These are phyloP conservation scores for Balakata baccata DNA, from an alignment of 345 rosid species.

Conservation along the genomic window DNA sequence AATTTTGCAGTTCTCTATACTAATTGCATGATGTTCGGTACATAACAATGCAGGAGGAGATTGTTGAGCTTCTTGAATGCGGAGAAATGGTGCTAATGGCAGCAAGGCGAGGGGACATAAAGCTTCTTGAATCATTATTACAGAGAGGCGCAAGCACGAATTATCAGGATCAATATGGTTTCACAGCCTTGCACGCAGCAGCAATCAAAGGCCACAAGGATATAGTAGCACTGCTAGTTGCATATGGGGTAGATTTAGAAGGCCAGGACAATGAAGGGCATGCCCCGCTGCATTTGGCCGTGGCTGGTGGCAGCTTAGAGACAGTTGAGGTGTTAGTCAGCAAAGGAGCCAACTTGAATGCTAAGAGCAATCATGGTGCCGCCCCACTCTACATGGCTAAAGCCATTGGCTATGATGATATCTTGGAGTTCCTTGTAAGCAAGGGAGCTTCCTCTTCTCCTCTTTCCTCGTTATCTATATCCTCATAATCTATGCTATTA, in stretches of 20 bases:
- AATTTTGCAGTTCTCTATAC: no score
- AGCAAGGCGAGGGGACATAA: slow-evolving; percentile 45
- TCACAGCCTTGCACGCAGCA: slow-evolving; percentile 46
- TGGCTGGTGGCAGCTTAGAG: slow-evolving; percentile 38
- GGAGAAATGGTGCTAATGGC: slow-evolving; percentile 44
- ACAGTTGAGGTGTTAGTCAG: slow-evolving; percentile 42
- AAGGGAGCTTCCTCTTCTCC: slow-evolving; percentile 25
- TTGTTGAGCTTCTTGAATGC: slow-evolving; percentile 24
- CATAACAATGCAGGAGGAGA: slow-evolving; percentile 23
- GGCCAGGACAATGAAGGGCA: slow-evolving; percentile 48
- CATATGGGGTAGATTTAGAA: slow-evolving; percentile 34
- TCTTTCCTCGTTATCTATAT: not conserved
- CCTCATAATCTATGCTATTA: not conserved
- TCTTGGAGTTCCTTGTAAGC: slow-evolving; percentile 27
- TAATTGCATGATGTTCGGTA: no score
- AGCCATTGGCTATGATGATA: slow-evolving; percentile 31
- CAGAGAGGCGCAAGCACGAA: slow-evolving; percentile 24
- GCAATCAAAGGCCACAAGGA: slow-evolving; percentile 47
- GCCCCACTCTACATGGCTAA: slow-evolving; percentile 43
- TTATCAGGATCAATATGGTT: slow-evolving; percentile 46
- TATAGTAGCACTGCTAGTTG: slow-evolving; percentile 32
- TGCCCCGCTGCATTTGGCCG: slow-evolving; percentile 51
- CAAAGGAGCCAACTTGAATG: slow-evolving; percentile 40
- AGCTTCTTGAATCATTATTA: slow-evolving; percentile 22
- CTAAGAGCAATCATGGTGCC: slow-evolving; percentile 32